Conservation (phyloP, 495 filamentous ascomycete genomes). For the Podospora appendiculata region DNA sequence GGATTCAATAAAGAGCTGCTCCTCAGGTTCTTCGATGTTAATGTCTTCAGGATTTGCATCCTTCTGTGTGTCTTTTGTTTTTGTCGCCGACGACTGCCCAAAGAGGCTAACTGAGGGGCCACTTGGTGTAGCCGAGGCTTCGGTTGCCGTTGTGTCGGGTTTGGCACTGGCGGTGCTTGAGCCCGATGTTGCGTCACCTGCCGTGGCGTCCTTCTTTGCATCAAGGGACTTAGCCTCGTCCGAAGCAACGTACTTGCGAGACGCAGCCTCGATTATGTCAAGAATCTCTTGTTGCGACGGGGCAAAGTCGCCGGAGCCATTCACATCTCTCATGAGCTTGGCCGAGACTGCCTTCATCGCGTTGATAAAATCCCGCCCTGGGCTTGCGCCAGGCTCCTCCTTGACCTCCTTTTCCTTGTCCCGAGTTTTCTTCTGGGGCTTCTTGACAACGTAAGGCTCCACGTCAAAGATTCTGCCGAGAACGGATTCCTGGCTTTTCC, state of each 20-base stretch:
- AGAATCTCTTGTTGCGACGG: conserved; percentile 29
- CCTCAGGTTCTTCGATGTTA: conserved; percentile 36
- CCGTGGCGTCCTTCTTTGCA: conserved; percentile 6
- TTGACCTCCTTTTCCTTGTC: conserved; percentile 22
- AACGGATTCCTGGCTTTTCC: conserved; percentile 45
- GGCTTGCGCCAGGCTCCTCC: conserved; percentile 12
- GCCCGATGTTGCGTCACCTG: not conserved
- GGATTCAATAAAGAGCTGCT: conserved; percentile 21
- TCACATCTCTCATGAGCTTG: conserved; percentile 25
- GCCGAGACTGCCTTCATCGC: conserved; percentile 28
- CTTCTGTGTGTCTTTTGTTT: conserved; percentile 15
- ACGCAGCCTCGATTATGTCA: conserved; percentile 35
- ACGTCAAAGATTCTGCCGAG: conserved; percentile 48
- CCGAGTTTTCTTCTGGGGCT: conserved; percentile 11
- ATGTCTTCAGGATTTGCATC: conserved; percentile 39
- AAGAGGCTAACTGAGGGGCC: conserved; percentile 12
- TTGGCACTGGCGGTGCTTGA: conserved; percentile 3
- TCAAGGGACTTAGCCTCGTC: conserved; percentile 17
- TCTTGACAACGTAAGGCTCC: conserved; percentile 25
- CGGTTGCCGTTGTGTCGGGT: conserved; percentile 1
- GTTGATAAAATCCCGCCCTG: conserved; percentile 32
- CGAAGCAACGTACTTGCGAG: conserved; percentile 33
- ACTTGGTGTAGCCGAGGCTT: conserved; percentile 4
- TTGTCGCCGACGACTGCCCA: conserved; percentile 4
- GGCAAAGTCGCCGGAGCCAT: conserved; percentile 18